Evolutionary conservation across 108 stramenopile genomes (phyloP), one percentile per base, ranked within the genome.

Genomic region (Nannochloropsis granulata): DNA sequence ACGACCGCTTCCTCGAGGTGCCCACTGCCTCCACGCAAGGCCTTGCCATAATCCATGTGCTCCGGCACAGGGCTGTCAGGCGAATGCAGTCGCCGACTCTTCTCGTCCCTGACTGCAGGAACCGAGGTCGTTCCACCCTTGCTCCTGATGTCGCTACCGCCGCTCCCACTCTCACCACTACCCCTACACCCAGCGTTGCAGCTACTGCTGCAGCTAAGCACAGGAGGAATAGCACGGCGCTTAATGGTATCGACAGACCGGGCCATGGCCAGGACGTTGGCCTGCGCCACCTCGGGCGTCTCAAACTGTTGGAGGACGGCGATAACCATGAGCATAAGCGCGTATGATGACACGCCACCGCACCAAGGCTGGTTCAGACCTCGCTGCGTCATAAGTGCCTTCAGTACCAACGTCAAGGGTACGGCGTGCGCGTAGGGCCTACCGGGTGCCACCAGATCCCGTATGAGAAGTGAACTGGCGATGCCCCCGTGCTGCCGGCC

Each of bases 341-440:
- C 95, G 88, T 97, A 98, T 83, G 94, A 95, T 78, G 94, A 94
- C 44, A 98, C 92, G 25, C 97, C 97, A 45, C 97, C 97, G 3
- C 95, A 94, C 87, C 94, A 97, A 2, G 96, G 96, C 84, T 98
- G 96, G 83, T 98, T 96, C 45, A 96, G 88, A 26, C 94, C 93
- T 23, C 86, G 80, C 23, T 87, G 86, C 82, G 80, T 83, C 34
- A 87, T 79, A 19, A 87, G 79, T 90, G 96, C 93, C 90, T 97
- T 96, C 78, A 96, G 79, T 8, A 95, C 94, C 92, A 95, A 93
- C 26, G 92, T 82, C 45, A 94, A 90, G 45, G 94, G 95, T 25
- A 95, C 94, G n/a, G 83, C 83, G 24, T 83, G 79, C 79, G 23
- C 24, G 12, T 25, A 25, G 79, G 23, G 79, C 79, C n/a, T 71